Conservation (phyloP, 305 asterid species). For the Stenogyne calaminthoides region DNA sequence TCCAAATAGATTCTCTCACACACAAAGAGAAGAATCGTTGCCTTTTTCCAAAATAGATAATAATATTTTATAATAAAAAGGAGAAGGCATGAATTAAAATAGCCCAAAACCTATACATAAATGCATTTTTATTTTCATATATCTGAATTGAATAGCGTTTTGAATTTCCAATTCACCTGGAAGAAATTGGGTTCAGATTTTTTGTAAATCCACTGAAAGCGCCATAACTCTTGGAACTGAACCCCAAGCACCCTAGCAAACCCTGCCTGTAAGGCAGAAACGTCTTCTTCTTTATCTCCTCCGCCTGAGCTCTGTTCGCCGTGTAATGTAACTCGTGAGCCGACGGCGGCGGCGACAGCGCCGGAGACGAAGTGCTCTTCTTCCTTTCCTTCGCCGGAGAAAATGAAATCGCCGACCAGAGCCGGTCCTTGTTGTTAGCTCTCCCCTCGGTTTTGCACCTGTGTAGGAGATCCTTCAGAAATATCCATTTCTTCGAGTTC, state of each 20-base stretch:
- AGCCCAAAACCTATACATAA: conserved; percentile 29
- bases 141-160: neutral
- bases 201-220: conserved; percentile 48
- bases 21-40: neutral
- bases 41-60: neutral
- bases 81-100: neutral
- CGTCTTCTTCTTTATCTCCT: conserved; percentile 74
- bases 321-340: conserved; percentile 72
- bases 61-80: neutral
- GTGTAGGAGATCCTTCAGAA: conserved; percentile 53
- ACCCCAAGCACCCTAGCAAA: conserved; percentile 53
- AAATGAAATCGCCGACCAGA: conserved; percentile 64
- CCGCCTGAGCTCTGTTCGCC: conserved; percentile 57
- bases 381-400: conserved; percentile 44
- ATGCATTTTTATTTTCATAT: neutral
- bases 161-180: conserved; percentile 38
- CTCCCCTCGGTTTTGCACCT: conserved; percentile 55
- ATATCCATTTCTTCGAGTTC: conserved; percentile 61
- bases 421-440: conserved; percentile 44
- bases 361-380: too few relatives aligned
- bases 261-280: conserved; percentile 66
- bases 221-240: conserved; percentile 56
- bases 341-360: conserved; percentile 54
- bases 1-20: conserved; percentile 17
- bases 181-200: conserved; percentile 49